Evolutionary conservation across 2,329 filamentous ascomycete species (phyloP).

Genomic region (Pleochaeta shiraiana): DNA sequence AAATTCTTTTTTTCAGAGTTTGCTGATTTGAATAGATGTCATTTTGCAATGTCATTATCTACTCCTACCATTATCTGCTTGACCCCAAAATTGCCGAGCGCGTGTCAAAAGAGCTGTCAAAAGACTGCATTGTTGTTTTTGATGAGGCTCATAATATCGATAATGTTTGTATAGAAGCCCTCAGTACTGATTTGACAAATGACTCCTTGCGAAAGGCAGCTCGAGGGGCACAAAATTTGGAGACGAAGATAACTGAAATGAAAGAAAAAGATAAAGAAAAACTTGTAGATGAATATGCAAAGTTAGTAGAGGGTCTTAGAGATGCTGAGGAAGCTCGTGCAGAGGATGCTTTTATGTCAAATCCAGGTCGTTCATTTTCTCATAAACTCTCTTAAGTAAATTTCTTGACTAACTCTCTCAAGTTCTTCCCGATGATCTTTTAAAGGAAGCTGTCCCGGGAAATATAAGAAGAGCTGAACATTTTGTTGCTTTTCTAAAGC

Average conservation of each 20-base stretch:
- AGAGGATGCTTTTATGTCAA: slow-evolving; percentile 94
- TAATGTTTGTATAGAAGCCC: slow-evolving; percentile 94
- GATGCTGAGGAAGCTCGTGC: slow-evolving; percentile 76
- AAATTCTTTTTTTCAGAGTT: background rate
- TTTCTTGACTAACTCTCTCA: slow-evolving; percentile 6
- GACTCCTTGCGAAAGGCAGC: slow-evolving; percentile 84
- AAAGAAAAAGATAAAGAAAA: slow-evolving; percentile 90
- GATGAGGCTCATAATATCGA: slow-evolving; percentile 99
- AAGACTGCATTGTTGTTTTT: slow-evolving; percentile 96
- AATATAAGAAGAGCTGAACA: slow-evolving; percentile 94
- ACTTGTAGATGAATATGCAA: slow-evolving; percentile 84
- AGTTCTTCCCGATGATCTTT: slow-evolving; percentile 75
- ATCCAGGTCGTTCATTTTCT: slow-evolving; percentile 30
- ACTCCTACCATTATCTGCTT: slow-evolving; percentile 95
- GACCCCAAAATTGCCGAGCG: slow-evolving; percentile 91
- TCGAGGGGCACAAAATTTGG: slow-evolving; percentile 72
- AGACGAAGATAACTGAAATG: slow-evolving; percentile 83
- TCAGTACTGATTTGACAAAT: slow-evolving; percentile 93
- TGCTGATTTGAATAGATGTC: slow-evolving; percentile 44
- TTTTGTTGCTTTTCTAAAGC: slow-evolving; percentile 82
- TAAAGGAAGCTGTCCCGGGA: slow-evolving; percentile 89
- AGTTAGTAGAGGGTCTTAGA: slow-evolving; percentile 76
- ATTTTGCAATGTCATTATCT: slow-evolving; percentile 98
- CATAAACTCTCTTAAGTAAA: background rate
- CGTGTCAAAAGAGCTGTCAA: slow-evolving; percentile 72